Conservation (phyloP, 1,284 basidiomycete species). For the Calocybe gambosa region DNA sequence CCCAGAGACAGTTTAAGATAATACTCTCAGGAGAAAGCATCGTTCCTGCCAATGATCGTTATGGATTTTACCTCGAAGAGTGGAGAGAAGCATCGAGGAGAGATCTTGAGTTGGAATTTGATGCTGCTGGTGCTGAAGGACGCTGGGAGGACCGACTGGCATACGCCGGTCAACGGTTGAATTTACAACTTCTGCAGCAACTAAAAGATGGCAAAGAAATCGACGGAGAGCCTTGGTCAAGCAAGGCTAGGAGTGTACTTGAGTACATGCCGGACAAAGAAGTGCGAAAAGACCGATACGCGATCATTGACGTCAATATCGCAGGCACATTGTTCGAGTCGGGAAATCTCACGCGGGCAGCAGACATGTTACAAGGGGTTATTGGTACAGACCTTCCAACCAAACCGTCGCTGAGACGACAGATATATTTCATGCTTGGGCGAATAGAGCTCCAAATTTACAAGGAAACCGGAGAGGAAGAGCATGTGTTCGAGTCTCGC, state of each 20-base stretch:
- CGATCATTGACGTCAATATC: neutral
- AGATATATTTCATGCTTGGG: neutral
- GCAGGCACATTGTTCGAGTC: neutral
- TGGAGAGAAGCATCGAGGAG: neutral
- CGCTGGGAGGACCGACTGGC: slow-evolving; percentile 2
- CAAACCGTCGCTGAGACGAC: neutral
- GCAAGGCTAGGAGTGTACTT: neutral
- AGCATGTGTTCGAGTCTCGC: neutral
- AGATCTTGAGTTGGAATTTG: neutral
- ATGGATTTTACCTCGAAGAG: neutral
- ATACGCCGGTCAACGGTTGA: neutral
- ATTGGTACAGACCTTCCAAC: neutral
- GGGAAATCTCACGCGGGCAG: neutral
- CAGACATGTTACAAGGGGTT: neutral
- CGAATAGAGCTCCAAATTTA: neutral
- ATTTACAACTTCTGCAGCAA: neutral
- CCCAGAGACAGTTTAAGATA: neutral
- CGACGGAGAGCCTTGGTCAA: neutral
- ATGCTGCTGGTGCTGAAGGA: neutral
- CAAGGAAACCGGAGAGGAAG: neutral
- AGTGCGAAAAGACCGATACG: neutral
- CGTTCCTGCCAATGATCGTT: neutral
- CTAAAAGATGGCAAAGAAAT: neutral
- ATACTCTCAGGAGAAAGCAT: neutral
- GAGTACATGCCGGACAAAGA: neutral